Evolutionary conservation across 1,284 basidiomycete genomes (phyloP), one percentile per base, ranked within the genome.

Genomic region (Papiliotrema fonsecae): DNA sequence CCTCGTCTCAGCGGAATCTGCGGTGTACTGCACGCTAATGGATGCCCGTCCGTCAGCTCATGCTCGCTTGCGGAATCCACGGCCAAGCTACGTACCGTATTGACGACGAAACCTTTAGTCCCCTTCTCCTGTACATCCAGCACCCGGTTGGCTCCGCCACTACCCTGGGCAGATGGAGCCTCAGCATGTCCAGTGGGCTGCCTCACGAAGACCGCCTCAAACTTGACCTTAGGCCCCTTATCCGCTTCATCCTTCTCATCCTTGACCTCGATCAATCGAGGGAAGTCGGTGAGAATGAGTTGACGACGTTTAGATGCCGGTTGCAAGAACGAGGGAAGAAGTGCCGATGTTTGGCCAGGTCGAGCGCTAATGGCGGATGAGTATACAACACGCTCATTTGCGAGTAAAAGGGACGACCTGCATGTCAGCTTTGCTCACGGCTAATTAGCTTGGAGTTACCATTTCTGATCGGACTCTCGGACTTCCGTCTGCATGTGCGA

Each of bases 261-360:
- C 55, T 77, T 78, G 60, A 78, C 73, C 47, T 75, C 76, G 9
- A 79, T 62, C n/a, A 80, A 62, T 6, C 78, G 66, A 4, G 77
- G 77, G 43, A 77, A 74, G 55, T 77, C 77, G 16, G 78, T 80
- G 2, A 80, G 60, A 26, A 79, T 67, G 35, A 80, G 65, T 37
- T 75, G 64, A 10, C 72, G 72, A 4, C 76, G 70, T 32, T 76
- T 75, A 13, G 63, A 49, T 7, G 63, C 55, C 11, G 62, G 58
- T 61, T 77, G 45, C 52, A 74, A 50, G 64, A 77, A 71, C 1
- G 60, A 52, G 4, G 67, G 67, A 38, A 72, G 55, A 31, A 60
- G 64, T 56, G 70, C 49, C 55, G 66, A 48, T 55, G 66, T n/a
- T 4, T 34, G 24, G 10, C 9, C 4, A 6, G 45, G 68, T 54